Evolutionary conservation across 202 grass and related monocot genomes (phyloP), one percentile per base, ranked within the genome.

Genomic region (Panicum hallii): DNA sequence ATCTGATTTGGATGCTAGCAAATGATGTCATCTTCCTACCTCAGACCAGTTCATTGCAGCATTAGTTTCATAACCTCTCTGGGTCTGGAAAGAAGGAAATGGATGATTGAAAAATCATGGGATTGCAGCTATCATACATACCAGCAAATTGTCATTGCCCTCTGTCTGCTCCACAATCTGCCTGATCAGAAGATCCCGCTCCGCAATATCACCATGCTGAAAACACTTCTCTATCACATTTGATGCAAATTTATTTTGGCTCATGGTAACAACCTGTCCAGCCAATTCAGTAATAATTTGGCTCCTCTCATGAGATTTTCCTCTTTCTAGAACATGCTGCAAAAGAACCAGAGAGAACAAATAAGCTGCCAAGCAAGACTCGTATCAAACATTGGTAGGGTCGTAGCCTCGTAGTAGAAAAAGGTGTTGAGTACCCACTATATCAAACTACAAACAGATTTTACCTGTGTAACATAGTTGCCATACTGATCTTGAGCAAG

Each of bases 391-490:
- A 61, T 72, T 65, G 19, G 20, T 65, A 75, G 7, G 13, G 17
- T 17, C 1, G 1, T 11, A 43, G 28, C 36, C 36, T 38, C 3
- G 4, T 38, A 38, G 32, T 1, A 38, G 44, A 54, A 36, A 62
- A 74, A n/a, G 63, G 36, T 20, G 34, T 57, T 32, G 47, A 49
- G 49, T 30, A 38, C 60, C 54, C 13, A 80, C 75, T 13, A 40
- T 56, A 75, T 78, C 20, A 61, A 34, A 41, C 22, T 28, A 43
- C 67, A 86, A 76, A 63, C 23, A 75, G 45, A 78, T 44, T 60
- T 72, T 62, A 99, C 97, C 97, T 99, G 97, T 53, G 90, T 99
- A 79, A 99, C 97, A 91, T 99, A 99, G 86, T 99, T 99, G n/a
- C 97, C 97, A 70, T 97, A 99, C 86, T 99, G 97, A 73, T 99